These are phyloP conservation scores for Blastomyces percursus DNA, from an alignment of 2,329 filamentous ascomycete genomes.

Conservation along the genomic window DNA sequence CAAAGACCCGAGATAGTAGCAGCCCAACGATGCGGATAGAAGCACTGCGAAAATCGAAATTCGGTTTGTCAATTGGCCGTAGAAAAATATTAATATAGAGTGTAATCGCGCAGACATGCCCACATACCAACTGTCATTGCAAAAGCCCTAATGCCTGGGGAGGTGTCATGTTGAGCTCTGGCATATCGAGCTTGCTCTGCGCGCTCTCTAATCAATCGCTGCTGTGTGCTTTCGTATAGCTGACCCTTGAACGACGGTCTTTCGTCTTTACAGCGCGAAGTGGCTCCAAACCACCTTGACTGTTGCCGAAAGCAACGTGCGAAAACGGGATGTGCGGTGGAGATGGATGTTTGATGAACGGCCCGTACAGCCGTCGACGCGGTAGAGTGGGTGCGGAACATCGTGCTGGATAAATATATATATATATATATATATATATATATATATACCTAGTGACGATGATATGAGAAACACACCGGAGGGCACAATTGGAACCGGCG, in stretches of 20 bases:
- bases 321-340: slow-evolving; percentile 1
- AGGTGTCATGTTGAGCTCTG: slow-evolving; percentile 31
- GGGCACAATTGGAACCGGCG: not conserved
- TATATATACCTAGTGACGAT: too few species aligned
- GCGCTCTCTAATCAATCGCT: slow-evolving; percentile 48
- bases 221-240: slow-evolving; percentile 50
- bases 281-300: not conserved
- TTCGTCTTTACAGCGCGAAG: slow-evolving; percentile 5
- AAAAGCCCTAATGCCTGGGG: slow-evolving; percentile 27
- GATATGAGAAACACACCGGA: not conserved
- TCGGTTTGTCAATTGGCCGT: slow-evolving; percentile 8
- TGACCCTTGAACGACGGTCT: slow-evolving; percentile 44
- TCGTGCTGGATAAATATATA: slow-evolving; percentile 2
- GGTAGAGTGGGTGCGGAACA: slow-evolving; percentile 11
- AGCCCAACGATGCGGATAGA: slow-evolving; percentile 40
- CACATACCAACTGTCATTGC: slow-evolving; percentile 27
- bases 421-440: too few species aligned
- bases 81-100: not conserved
- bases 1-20: slow-evolving; percentile 46
- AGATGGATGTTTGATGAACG: slow-evolving; percentile 1
- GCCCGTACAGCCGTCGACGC: slow-evolving; percentile 7
- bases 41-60: slow-evolving; percentile 37
- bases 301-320: slow-evolving; percentile 1
- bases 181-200: slow-evolving; percentile 45
- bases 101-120: slow-evolving; percentile 12